Conservation (phyloP, 2,329 filamentous ascomycete species). For the Trichoderma simmonsii region DNA sequence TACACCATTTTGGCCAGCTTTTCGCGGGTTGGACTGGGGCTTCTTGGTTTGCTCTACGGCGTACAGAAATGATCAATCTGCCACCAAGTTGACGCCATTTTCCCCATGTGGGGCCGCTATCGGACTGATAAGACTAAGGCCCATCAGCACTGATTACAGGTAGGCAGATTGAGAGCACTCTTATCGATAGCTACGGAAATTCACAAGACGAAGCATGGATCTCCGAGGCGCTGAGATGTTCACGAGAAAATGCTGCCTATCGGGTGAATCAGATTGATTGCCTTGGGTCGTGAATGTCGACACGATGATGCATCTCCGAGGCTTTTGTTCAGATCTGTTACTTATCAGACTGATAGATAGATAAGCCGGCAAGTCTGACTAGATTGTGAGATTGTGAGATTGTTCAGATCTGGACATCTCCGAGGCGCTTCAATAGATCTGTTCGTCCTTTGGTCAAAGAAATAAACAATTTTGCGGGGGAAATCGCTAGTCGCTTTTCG, state of each 20-base stretch:
- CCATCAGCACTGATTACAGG: not conserved
- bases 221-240: not conserved
- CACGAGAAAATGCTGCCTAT: not conserved
- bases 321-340: not conserved
- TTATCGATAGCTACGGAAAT: too few relatives aligned
- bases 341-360: not conserved
- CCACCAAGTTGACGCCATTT: slow-evolving; percentile 18
- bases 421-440: not conserved
- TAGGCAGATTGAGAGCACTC: not conserved
- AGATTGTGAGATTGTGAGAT: not conserved
- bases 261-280: not conserved
- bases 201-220: not conserved
- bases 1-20: not conserved
- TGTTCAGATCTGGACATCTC: not conserved
- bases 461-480: not conserved
- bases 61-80: slow-evolving; percentile 13
- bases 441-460: not conserved
- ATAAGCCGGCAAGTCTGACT: not conserved
- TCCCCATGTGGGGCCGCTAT: slow-evolving; percentile 8
- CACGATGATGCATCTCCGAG: not conserved
- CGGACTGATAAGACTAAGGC: not conserved
- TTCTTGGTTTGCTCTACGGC: not conserved
- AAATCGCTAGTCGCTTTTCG: not conserved
- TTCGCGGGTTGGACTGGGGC: not conserved
- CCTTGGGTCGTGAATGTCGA: too few relatives aligned